Evolutionary conservation across 164 flowering plant genomes (phyloP), one percentile per base, ranked within the genome.

Genomic region (Chimonanthus praecox): DNA sequence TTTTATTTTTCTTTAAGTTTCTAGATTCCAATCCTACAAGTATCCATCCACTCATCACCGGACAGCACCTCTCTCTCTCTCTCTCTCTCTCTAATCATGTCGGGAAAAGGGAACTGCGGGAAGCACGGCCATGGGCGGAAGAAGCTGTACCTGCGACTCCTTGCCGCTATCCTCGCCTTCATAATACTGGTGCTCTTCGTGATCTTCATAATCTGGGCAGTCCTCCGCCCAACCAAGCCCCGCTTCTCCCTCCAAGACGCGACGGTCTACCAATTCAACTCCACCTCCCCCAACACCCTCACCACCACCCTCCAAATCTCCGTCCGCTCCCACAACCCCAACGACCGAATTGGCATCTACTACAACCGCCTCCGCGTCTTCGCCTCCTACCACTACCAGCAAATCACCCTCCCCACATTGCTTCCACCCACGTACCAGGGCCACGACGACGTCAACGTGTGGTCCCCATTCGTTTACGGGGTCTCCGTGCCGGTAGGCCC

Each of bases 301-400:
- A 16, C 54, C 51, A 70, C 75, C 69, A 50, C 8, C 48, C 5
- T 72, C 54, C 92, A 63, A 18, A n/a, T 72, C 51, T 49, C 72
- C 33, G 13, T 77, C 58, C 44, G 6, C 71, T 68, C 72, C 47
- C 69, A 69, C 49, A 77, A 77, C 64, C 66, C 75, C 54, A 77
- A 72, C 69, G 71, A 73, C 21, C 72, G 73, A 46, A 64, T 77
- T 51, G 75, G 79, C 60, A 49, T 77, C 64, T 77, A 72, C 72
- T 77, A 77, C 61, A 72, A 68, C 64, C 16, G 67, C 8, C 69
- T 77, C 64, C 46, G 16, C n/a, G 75, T 60, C 45, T 58, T 61
- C 67, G 75, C 69, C 21, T 33, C 76, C 6, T 77, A 77, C 69
- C 65, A 58, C 10, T 66, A 67, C 68, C 78, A 76, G 68, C 74